phyloP scores from a whole-genome alignment of 2,329 filamentous ascomycete genomes.

The Lecanoromycetidae sp. region DNA sequence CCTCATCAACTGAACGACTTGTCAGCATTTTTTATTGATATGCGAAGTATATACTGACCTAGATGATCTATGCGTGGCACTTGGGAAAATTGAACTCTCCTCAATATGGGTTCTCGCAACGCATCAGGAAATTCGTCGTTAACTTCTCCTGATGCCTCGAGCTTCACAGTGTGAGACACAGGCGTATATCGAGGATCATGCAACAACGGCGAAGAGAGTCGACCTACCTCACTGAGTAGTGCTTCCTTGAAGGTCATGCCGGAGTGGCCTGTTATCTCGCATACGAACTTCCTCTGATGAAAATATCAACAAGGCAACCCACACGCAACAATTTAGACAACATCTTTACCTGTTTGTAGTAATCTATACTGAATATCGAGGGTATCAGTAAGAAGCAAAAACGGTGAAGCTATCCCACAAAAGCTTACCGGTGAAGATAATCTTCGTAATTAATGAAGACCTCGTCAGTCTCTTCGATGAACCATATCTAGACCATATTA shows the following conservation, averaged over 20 bases:
- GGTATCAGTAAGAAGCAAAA: constrained; percentile 25
- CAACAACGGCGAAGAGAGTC: not conserved
- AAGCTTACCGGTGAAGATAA: constrained; percentile 65
- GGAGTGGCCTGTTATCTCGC: constrained; percentile 89
- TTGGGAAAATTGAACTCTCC: constrained; percentile 82
- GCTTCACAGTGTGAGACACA: constrained; percentile 36
- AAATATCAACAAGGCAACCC: not conserved
- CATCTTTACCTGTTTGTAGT: constrained; percentile 66
- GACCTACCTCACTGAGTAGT: constrained; percentile 72
- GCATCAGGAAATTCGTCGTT: constrained; percentile 85
- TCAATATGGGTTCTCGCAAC: constrained; percentile 78
- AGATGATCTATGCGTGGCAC: constrained; percentile 78
- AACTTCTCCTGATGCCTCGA: constrained; percentile 72
- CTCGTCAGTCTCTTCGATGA: constrained; percentile 80
- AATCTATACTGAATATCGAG: constrained; percentile 59
- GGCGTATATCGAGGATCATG: not conserved
- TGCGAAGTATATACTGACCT: constrained; percentile 33
- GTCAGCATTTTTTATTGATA: too few relatives aligned
- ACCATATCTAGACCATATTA: constrained; percentile 60
- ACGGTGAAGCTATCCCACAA: not conserved
- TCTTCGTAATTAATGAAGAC: constrained; percentile 80
- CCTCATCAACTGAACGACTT: constrained; percentile 42
- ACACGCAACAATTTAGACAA: not conserved
- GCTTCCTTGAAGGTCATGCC: constrained; percentile 87
- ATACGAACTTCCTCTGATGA: constrained; percentile 71